Evolutionary conservation across 345 rosid species (phyloP).

Genomic region (Triadica sebifera): DNA sequence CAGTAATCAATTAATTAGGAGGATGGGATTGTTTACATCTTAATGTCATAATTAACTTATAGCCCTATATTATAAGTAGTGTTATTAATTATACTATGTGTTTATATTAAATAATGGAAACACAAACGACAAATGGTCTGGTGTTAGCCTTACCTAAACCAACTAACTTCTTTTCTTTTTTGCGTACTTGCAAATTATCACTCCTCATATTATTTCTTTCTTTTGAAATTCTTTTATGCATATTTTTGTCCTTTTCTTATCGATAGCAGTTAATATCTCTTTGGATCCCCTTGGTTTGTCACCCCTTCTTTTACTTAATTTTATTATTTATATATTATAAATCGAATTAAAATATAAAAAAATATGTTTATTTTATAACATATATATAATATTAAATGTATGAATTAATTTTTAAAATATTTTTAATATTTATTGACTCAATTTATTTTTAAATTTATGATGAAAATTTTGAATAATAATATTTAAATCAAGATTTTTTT

Average conservation of each 20-base stretch:
- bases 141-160: constrained; percentile 45
- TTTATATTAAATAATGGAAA: constrained; percentile 3
- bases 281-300: constrained; percentile 38
- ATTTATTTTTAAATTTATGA: no score
- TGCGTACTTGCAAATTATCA: background rate
- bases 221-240: constrained; percentile 22
- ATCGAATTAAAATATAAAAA: no score
- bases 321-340: constrained; percentile 9
- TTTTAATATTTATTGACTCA: no score
- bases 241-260: constrained; percentile 7
- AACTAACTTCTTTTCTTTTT: constrained; percentile 24
- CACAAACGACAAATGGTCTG: constrained; percentile 22
- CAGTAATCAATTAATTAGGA: background rate
- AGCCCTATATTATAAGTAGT: no score
- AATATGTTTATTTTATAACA: no score
- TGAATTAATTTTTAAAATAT: no score
- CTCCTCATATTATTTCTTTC: background rate
- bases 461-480: no score
- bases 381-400: no score
- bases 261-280: constrained; percentile 12
- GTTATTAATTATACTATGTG: no score
- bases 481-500: no score
- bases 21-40: constrained; percentile 5
- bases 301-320: background rate
- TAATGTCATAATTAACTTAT: no score